Evolutionary conservation across 257 asterid species (phyloP), one percentile per base, ranked within the genome.

Genomic region (Haberlea rhodopensis): DNA sequence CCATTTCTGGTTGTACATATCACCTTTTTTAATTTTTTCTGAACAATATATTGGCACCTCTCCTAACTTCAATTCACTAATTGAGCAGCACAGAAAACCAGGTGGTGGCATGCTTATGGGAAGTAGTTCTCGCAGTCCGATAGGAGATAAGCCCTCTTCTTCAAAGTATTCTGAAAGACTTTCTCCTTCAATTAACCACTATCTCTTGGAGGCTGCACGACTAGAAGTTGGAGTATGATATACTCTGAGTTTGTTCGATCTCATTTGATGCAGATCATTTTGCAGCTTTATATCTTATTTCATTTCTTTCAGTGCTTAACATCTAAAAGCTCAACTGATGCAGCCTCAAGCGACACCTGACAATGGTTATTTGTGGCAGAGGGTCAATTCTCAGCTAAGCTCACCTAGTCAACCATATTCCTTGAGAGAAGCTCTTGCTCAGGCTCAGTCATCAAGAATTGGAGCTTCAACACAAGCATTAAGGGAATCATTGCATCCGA

Each of bases 381-480:
- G 96, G 75, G 95, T 94, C 53, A 89, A 81, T 81, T 94, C 99
- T 40, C 97, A 90, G 78, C 80, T 94, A 66, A 94, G 97, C 79
- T 94, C 99, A 29, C 97, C 99, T 20, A 94, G 96, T 80, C 96
- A 94, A 71, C 99, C 99, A 57, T 94, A 90, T 83, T 94, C 99
- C 57, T 80, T 94, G 68, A 81, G 99, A 74, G 99, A 94, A 79
- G 99, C 96, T 73, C 87, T 94, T 13, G 99, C 97, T 65, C 99
- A 90, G 78, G 99, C 96, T 68, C 99, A 90, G 76, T 94, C 99
- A 57, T 90, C 99, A 26, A 83, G 96, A 78, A 87, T 87, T 68
- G 99, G 99, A 76, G 91, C 95, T 76, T 87, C 96, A 55, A 81
- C 95, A 40, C 92, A 84, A 81, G 99, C 97, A 53, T 72, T 94